phyloP scores from a whole-genome alignment of 192 early-diverging fungal genomes.

The Mortierella claussenii region DNA sequence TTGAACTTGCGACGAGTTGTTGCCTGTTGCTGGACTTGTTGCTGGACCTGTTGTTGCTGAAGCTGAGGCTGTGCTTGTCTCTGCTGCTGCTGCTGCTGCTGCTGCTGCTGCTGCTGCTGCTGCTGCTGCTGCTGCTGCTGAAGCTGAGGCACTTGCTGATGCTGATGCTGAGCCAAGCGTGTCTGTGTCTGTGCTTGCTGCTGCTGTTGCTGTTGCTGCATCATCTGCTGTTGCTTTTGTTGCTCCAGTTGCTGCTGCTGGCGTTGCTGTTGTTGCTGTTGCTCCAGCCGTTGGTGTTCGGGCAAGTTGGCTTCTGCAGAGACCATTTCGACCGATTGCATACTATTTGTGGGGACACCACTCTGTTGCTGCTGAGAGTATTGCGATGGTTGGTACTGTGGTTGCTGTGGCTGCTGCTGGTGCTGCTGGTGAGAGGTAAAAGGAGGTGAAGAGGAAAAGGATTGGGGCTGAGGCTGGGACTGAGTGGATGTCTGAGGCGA shows the following conservation, averaged over 20 bases:
- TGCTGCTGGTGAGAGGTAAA: neutral
- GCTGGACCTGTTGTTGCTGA: conserved; percentile 15
- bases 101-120: conserved; percentile 3
- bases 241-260: conserved; percentile 8
- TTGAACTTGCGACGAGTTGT: conserved; percentile 51
- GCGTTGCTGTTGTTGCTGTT: conserved; percentile 26
- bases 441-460: neutral
- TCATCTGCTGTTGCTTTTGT: conserved; percentile 5
- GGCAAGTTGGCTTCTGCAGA: conserved; percentile 41
- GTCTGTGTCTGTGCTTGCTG: conserved; percentile 13
- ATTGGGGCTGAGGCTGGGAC: neutral
- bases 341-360: neutral
- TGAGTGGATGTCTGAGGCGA: neutral
- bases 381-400: neutral
- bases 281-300: conserved; percentile 33
- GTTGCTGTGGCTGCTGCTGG: conserved; percentile 7
- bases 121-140: conserved; percentile 10
- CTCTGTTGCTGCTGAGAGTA: neutral
- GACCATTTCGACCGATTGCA: conserved; percentile 51
- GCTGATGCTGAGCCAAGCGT: conserved; percentile 4
- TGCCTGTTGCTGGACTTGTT: conserved; percentile 1
- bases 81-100: conserved; percentile 6
- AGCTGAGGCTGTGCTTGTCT: conserved; percentile 24
- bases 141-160: conserved; percentile 7
- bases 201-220: conserved; percentile 8